Conservation (phyloP, 2,329 filamentous ascomycete species). For the Biscogniauxia mediterranea region DNA sequence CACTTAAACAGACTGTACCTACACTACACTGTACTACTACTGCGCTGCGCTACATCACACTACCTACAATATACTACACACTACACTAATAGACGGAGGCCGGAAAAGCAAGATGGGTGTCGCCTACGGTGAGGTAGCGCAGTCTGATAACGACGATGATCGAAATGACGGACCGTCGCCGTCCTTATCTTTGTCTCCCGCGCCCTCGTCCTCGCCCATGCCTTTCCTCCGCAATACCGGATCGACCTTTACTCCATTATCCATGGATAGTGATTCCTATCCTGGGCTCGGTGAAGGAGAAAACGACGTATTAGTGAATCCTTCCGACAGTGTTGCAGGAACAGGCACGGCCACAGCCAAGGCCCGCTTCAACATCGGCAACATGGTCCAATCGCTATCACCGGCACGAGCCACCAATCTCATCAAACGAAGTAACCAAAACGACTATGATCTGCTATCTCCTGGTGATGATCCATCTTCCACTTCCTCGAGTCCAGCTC, state of each 20-base stretch:
- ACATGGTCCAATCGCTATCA: constrained; percentile 35
- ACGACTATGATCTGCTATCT: constrained; percentile 33
- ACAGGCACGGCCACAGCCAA: constrained; percentile 22
- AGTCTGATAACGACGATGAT: constrained; percentile 28
- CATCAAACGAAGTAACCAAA: constrained; percentile 15
- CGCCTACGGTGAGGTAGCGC: constrained; percentile 25
- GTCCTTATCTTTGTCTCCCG: constrained; percentile 27
- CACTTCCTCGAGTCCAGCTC: constrained; percentile 19
- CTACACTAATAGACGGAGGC: constrained; percentile 2
- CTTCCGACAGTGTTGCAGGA: constrained; percentile 14
- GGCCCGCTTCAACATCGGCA: constrained; percentile 21
- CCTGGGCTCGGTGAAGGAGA: constrained; percentile 2
- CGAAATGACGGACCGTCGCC: constrained; percentile 24
- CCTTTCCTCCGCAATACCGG: constrained; percentile 28
- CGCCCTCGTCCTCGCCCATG: constrained; percentile 32
- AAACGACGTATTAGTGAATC: constrained; percentile 2
- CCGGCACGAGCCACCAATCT: constrained; percentile 29
- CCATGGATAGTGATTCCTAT: constrained; percentile 31
- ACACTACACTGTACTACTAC: too few species aligned
- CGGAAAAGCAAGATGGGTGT: constrained; percentile 18
- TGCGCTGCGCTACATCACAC: not conserved
- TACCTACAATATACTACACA: not conserved
- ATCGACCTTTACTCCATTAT: constrained; percentile 32
- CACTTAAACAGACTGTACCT: not conserved
- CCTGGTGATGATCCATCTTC: constrained; percentile 25